Evolutionary conservation across 495 filamentous ascomycete species (phyloP).

Genomic region (Penicillium paradoxum): DNA sequence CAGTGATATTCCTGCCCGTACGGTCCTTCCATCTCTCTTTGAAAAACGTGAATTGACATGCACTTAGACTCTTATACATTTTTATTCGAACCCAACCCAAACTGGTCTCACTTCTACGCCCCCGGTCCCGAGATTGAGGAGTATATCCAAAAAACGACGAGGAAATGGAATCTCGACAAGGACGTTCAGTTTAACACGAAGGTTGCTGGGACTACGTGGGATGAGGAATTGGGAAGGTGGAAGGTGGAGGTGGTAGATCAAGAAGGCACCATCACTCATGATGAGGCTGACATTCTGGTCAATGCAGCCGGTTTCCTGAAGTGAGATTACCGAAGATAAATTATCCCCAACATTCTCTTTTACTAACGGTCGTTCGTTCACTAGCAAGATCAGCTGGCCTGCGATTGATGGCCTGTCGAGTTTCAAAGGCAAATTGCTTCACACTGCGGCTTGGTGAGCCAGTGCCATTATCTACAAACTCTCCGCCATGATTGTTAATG

Average conservation of each 20-base stretch:
- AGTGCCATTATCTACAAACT: not conserved
- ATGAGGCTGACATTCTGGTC: conserved; percentile 40
- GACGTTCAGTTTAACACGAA: conserved; percentile 39
- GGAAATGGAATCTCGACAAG: conserved; percentile 50
- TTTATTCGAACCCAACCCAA: conserved; percentile 55
- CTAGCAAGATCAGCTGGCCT: conserved; percentile 39
- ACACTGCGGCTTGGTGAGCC: conserved; percentile 41
- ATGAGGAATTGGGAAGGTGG: conserved; percentile 43
- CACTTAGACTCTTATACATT: conserved; percentile 32
- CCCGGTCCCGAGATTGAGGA: conserved; percentile 52
- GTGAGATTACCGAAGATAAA: not conserved
- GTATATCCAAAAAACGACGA: conserved; percentile 50
- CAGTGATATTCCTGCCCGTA: conserved; percentile 21
- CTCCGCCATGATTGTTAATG: no score
- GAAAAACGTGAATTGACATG: not conserved
- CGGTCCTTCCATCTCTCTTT: not conserved
- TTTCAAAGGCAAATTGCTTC: conserved; percentile 45
- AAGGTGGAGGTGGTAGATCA: conserved; percentile 36
- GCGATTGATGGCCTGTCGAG: conserved; percentile 42
- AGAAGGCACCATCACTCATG: not conserved
- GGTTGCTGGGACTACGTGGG: conserved; percentile 46
- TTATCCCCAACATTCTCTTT: not conserved
- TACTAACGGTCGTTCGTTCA: not conserved
- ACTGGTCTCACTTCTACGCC: conserved; percentile 57
- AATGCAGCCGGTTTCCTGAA: conserved; percentile 48